Conservation (phyloP, 75 land plant species). For the Pseudotsuga menziesii region DNA sequence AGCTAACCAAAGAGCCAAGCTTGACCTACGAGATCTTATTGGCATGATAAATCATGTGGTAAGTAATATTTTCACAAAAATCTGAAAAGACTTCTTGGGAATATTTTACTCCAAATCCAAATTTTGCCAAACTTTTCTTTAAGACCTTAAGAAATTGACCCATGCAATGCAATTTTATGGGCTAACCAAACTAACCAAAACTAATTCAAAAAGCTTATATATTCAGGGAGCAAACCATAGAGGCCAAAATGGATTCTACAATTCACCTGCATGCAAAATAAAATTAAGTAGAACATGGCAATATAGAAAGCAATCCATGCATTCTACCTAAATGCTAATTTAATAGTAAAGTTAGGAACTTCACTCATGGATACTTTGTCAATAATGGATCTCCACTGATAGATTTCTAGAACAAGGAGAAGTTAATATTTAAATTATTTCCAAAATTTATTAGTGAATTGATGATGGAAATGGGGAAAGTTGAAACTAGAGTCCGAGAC, state of each 20-base stretch:
- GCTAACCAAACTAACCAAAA: neutral
- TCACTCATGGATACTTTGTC: slow-evolving; percentile 91
- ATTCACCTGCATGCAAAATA: neutral
- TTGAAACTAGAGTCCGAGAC: neutral
- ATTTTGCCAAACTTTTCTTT: too few species aligned
- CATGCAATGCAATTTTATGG: too few species aligned
- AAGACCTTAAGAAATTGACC: too few species aligned
- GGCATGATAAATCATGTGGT: too few species aligned
- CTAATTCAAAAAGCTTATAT: neutral
- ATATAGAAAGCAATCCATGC: neutral
- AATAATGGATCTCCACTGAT: slow-evolving; percentile 61
- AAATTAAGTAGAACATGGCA: neutral
- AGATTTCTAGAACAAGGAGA: slow-evolving; percentile 54
- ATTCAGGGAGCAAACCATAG: neutral
- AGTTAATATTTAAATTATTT: neutral
- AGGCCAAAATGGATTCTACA: neutral
- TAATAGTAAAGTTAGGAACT: neutral
- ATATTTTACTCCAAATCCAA: too few species aligned
- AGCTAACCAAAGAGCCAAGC: too few species aligned
- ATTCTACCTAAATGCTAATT: neutral
- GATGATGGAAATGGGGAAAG: slow-evolving; percentile 1
- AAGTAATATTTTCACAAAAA: too few species aligned
- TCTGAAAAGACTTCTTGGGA: too few species aligned
- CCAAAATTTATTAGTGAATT: neutral
- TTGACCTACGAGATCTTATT: too few species aligned